phyloP scores from a whole-genome alignment of 257 asterid genomes.

The Solanum bulbocastanum region DNA sequence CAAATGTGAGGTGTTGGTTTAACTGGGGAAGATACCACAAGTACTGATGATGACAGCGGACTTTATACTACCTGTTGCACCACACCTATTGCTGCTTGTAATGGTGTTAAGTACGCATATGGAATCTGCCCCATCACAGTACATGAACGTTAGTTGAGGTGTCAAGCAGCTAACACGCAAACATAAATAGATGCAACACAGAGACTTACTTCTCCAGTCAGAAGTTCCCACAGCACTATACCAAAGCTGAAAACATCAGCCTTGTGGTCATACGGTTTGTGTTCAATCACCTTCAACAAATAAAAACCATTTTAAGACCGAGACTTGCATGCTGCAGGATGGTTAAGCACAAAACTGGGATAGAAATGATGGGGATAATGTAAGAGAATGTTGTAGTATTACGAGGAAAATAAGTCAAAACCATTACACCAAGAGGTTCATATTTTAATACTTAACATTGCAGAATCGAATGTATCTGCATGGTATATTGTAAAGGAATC shows the following conservation, averaged over 20 bases:
- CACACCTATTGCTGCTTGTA: conserved; percentile 46
- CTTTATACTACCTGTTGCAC: conserved; percentile 28
- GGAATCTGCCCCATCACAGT: conserved; percentile 24
- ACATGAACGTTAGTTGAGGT: background rate
- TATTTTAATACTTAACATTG: background rate
- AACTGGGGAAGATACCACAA: background rate
- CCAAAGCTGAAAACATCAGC: conserved; percentile 46
- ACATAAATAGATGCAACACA: background rate
- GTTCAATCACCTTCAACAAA: conserved; percentile 33
- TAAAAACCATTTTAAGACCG: background rate
- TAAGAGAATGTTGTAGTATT: background rate
- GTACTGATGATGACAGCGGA: background rate
- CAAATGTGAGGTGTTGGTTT: background rate
- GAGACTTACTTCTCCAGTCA: conserved; percentile 35
- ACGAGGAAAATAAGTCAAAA: background rate
- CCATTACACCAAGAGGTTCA: background rate
- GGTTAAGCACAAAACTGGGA: background rate
- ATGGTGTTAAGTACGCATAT: conserved; percentile 35
- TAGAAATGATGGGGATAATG: background rate
- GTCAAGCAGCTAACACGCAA: background rate
- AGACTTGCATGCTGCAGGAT: background rate
- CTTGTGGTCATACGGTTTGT: conserved; percentile 38
- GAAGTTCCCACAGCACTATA: conserved; percentile 38
- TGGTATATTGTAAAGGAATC: background rate
- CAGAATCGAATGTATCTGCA: background rate